Evolutionary conservation across 148 eudicot species (phyloP), one percentile per base, ranked within the genome.

Genomic region (Arctostaphylos glauca): DNA sequence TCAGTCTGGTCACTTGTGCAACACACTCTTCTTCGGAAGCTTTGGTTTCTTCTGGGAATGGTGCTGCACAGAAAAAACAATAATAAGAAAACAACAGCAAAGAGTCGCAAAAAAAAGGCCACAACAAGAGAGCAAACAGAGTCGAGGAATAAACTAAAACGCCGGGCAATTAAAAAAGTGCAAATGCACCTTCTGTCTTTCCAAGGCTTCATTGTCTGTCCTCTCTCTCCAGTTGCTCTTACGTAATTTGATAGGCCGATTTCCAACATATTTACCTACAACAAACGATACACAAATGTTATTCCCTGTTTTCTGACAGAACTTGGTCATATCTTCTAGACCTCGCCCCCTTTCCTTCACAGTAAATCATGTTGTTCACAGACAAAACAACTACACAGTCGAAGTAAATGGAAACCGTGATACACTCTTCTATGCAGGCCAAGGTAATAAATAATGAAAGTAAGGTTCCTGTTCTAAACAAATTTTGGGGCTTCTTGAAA

Each of bases 151-250:
- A 12, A 15, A 31, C 8, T 66, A 66, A 6, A 7, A 82, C 53
- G 7, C 14, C 38, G 56, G 9, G 78, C 8, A 13, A 14, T 54
- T 16, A 56, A 76, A 1, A 1, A 59, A 14, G 13, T 49, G 47
- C 18, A 53, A 44, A 41, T 58, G 43, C 71, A 94, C 99, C 98
- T 92, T 94, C 60, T 96, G 98, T 86, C 88, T 94, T 80, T 88
- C 93, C 82, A 94, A 47, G 59, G 99, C 99, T 62, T 92, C 97
- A 52, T 77, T n/a, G 84, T 96, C 98, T 62, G 89, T 96, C 88
- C 99, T 92, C 74, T 96, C 99, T 62, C 80, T 96, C 99, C 99
- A 96, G 56, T 90, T 96, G 91, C 99, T 96, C 90, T 94, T 96
- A 1, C 97, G 93, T 80, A 96, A 86, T 90, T 96, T 94, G 77